Evolutionary conservation across 1,284 basidiomycete species (phyloP).

Genomic region (Xanthoconium separans): DNA sequence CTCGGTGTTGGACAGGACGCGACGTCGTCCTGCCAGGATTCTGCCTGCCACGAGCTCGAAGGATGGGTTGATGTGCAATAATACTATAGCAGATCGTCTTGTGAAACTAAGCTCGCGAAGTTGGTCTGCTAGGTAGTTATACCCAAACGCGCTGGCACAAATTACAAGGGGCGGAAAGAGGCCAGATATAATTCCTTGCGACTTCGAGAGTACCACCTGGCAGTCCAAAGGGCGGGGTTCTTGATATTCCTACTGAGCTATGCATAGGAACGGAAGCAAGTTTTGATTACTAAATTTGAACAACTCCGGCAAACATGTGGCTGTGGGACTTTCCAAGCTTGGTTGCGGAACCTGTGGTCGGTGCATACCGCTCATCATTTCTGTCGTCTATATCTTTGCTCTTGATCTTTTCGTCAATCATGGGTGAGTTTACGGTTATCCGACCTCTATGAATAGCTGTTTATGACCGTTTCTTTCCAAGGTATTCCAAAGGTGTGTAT

Average conservation of each 20-base stretch:
- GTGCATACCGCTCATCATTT: background rate
- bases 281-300: no score
- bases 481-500: constrained; percentile 60
- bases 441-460: background rate
- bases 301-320: constrained; percentile 5
- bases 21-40: no score
- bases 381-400: constrained; percentile 6
- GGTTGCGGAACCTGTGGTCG: background rate
- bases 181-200: background rate
- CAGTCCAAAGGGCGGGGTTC: no score
- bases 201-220: background rate
- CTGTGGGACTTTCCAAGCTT: constrained; percentile 7
- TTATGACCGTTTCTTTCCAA: constrained; percentile 22
- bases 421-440: constrained; percentile 21
- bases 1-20: no score
- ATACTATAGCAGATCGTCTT: no score
- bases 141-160: background rate
- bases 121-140: background rate
- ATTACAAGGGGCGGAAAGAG: background rate
- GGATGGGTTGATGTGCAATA: no score
- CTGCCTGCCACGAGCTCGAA: no score
- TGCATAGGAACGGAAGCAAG: no score
- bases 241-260: no score
- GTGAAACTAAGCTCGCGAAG: background rate
- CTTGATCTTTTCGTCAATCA: constrained; percentile 10